These are phyloP conservation scores for Colletotrichum cereale DNA, from an alignment of 2,329 filamentous ascomycete genomes.

Conservation along the genomic window DNA sequence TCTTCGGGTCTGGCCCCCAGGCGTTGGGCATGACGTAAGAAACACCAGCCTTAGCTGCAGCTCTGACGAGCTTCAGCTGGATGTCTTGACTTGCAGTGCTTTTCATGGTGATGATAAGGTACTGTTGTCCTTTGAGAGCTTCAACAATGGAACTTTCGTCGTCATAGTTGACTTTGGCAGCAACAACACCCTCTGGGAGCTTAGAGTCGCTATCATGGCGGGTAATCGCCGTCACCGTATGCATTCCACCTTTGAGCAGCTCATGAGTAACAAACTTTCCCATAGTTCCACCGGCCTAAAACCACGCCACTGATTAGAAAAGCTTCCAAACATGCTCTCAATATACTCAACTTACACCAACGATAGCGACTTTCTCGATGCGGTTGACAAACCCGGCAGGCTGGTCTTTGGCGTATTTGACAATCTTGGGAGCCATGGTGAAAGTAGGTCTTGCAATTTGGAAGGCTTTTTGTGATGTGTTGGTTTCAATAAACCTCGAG, in stretches of 20 bases:
- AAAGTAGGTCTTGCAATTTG: background rate
- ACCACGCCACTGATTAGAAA: constrained; percentile 27
- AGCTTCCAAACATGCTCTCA: background rate
- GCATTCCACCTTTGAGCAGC: constrained; percentile 63
- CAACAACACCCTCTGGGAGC: constrained; percentile 59
- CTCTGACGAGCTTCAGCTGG: constrained; percentile 59
- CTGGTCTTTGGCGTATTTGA: constrained; percentile 51
- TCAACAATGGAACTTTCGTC: constrained; percentile 56
- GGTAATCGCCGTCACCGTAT: constrained; percentile 65
- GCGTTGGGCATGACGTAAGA: constrained; percentile 65
- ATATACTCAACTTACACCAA: constrained; percentile 56
- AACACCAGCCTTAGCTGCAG: constrained; percentile 64
- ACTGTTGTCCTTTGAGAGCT: constrained; percentile 66
- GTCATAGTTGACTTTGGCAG: constrained; percentile 58
- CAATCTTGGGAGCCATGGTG: constrained; percentile 13
- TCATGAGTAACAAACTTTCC: constrained; percentile 55
- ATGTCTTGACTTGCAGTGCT: constrained; percentile 55
- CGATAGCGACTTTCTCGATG: constrained; percentile 59
- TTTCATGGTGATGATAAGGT: constrained; percentile 64
- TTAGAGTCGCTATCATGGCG: constrained; percentile 56
- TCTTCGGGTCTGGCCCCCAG: constrained; percentile 50
- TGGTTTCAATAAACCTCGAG: background rate
- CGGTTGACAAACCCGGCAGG: constrained; percentile 54
- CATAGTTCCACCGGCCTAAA: constrained; percentile 55
- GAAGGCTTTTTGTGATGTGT: background rate